Conservation (phyloP, 805 yeast genomes). For the Yamadazyma laniorum region DNA sequence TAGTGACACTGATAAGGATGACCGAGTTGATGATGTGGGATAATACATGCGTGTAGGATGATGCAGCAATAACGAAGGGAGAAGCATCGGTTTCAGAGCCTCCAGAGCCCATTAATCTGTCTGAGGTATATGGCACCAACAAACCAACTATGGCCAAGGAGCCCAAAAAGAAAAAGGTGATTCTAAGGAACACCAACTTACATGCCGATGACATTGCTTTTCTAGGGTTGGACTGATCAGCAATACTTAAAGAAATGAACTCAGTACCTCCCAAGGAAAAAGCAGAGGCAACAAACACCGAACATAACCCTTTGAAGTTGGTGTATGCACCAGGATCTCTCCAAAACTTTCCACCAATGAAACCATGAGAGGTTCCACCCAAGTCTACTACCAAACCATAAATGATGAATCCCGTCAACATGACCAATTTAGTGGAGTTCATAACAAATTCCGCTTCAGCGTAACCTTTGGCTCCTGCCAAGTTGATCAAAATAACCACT, state of each 20-base stretch:
- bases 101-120: constrained; percentile 32
- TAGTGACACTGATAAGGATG: constrained; percentile 40
- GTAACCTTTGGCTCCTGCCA: constrained; percentile 47
- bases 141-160: constrained; percentile 39
- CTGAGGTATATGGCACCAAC: constrained; percentile 36
- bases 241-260: constrained; percentile 38
- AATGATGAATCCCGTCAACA: constrained; percentile 40
- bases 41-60: constrained; percentile 35
- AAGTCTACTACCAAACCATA: constrained; percentile 40
- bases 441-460: constrained; percentile 44
- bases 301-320: constrained; percentile 39
- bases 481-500: constrained; percentile 44
- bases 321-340: constrained; percentile 38
- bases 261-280: constrained; percentile 43
- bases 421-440: constrained; percentile 35
- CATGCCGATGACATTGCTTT: constrained; percentile 41
- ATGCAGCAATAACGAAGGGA: constrained; percentile 43
- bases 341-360: constrained; percentile 44
- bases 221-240: constrained; percentile 40
- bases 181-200: constrained; percentile 39
- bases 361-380: constrained; percentile 37
- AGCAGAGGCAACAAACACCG: constrained; percentile 40
- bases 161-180: constrained; percentile 39
- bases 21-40: constrained; percentile 44
- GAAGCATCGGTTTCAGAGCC: constrained; percentile 37